Conservation (phyloP, 805 yeast genomes). For the Wickerhamiella cacticola region DNA sequence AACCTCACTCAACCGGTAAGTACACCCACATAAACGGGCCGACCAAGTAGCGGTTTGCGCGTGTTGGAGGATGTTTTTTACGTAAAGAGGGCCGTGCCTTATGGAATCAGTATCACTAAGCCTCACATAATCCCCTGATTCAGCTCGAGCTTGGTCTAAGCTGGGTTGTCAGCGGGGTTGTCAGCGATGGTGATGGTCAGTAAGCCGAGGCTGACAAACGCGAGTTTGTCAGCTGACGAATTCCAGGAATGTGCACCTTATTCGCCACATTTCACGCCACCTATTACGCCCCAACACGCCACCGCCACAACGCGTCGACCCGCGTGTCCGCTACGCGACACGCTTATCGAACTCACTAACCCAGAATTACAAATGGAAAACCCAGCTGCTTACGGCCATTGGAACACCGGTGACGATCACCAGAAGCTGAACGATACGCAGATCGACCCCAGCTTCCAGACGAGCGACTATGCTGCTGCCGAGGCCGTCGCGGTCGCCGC, state of each 20-base stretch:
- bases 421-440: slow-evolving; percentile 24
- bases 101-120: slow-evolving; percentile 14
- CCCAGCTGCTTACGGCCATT: slow-evolving; percentile 16
- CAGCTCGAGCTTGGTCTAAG: background rate
- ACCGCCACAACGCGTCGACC: too few relatives aligned
- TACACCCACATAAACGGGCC: background rate
- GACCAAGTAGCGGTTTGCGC: background rate
- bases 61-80: slow-evolving; percentile 6
- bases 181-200: slow-evolving; percentile 4
- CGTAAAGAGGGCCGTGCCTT: slow-evolving; percentile 11
- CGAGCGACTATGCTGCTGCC: slow-evolving; percentile 25
- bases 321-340: background rate
- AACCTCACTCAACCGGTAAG: slow-evolving; percentile 13
- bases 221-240: background rate
- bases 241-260: too few relatives aligned
- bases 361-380: slow-evolving; percentile 1
- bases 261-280: too few relatives aligned
- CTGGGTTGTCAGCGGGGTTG: background rate
- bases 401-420: slow-evolving; percentile 22
- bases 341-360: background rate
- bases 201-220: background rate
- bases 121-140: slow-evolving; percentile 13
- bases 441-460: slow-evolving; percentile 25
- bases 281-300: too few relatives aligned
- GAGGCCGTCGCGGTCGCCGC: slow-evolving; percentile 26